Conservation (phyloP, 2,329 filamentous ascomycete species). For the Plectosphaerella sp. region DNA sequence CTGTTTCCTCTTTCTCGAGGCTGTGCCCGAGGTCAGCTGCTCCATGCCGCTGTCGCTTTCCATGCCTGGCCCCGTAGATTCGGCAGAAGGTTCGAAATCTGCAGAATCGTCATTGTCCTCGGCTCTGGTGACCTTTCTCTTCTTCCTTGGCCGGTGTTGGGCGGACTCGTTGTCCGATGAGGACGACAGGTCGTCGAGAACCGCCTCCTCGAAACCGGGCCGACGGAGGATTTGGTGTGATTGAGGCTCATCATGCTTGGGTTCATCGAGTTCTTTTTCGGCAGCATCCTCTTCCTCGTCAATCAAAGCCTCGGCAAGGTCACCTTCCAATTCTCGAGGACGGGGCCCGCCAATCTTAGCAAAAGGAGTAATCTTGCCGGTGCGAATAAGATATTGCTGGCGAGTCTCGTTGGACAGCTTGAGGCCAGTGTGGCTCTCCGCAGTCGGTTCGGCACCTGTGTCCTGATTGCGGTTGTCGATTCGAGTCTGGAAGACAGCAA, state of each 20-base stretch:
- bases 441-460: constrained; percentile 36
- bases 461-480: constrained; percentile 67
- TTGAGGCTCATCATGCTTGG: constrained; percentile 41
- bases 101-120: constrained; percentile 26
- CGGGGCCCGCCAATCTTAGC: constrained; percentile 68
- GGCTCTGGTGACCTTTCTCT: constrained; percentile 34
- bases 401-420: constrained; percentile 75
- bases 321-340: constrained; percentile 58
- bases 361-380: constrained; percentile 96
- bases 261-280: constrained; percentile 36
- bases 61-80: not conserved
- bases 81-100: constrained; percentile 36
- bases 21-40: constrained; percentile 24
- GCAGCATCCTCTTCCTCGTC: constrained; percentile 75
- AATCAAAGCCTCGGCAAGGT: constrained; percentile 71
- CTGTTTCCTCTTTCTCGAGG: constrained; percentile 41
- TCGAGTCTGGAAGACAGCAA: constrained; percentile 74
- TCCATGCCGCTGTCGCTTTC: too few relatives aligned
- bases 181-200: constrained; percentile 20
- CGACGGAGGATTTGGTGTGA: constrained; percentile 71
- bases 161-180: constrained; percentile 45
- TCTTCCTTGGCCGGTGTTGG: constrained; percentile 55
- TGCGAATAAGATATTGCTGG: constrained; percentile 87
- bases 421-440: constrained; percentile 44
- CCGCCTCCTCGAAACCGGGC: constrained; percentile 63